phyloP scores from a whole-genome alignment of 2,329 filamentous ascomycete genomes.

The Epichloe amarillans region DNA sequence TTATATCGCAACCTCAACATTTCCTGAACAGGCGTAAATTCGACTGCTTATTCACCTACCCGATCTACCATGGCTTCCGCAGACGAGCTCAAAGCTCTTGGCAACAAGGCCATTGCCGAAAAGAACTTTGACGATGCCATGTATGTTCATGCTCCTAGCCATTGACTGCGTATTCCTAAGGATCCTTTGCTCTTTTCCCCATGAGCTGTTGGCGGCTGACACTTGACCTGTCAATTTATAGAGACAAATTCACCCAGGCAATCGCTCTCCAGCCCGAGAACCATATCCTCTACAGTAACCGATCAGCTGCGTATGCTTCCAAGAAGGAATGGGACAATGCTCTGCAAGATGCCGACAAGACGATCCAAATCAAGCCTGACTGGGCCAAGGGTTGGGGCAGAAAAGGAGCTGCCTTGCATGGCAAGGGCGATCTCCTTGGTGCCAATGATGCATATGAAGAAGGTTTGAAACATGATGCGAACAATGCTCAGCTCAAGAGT shows the following conservation, averaged over 20 bases:
- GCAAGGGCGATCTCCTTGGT: slow-evolving; percentile 69
- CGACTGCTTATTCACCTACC: slow-evolving; percentile 3
- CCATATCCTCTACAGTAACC: slow-evolving; percentile 96
- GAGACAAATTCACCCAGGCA: slow-evolving; percentile 87
- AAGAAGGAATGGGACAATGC: slow-evolving; percentile 79
- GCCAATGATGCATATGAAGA: slow-evolving; percentile 86
- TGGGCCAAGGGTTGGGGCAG: slow-evolving; percentile 96
- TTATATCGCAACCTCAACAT: neutral
- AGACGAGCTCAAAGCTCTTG: slow-evolving; percentile 84
- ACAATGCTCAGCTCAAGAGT: slow-evolving; percentile 84
- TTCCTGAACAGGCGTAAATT: neutral
- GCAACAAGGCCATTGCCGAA: slow-evolving; percentile 95
- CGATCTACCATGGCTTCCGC: slow-evolving; percentile 39
- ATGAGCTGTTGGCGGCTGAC: neutral
- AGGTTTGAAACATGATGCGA: slow-evolving; percentile 83
- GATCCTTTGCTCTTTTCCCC: neutral
- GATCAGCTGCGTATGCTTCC: slow-evolving; percentile 77
- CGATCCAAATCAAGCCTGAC: slow-evolving; percentile 87
- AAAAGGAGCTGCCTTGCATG: slow-evolving; percentile 84
- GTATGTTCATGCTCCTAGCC: slow-evolving; percentile 42
- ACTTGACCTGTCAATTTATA: slow-evolving; percentile 22
- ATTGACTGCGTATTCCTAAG: neutral
- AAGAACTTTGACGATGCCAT: slow-evolving; percentile 95
- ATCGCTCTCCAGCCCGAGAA: slow-evolving; percentile 80
- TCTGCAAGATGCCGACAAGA: slow-evolving; percentile 82